phyloP scores from a whole-genome alignment of 306 rosid species.

The Medicago lupulina region DNA sequence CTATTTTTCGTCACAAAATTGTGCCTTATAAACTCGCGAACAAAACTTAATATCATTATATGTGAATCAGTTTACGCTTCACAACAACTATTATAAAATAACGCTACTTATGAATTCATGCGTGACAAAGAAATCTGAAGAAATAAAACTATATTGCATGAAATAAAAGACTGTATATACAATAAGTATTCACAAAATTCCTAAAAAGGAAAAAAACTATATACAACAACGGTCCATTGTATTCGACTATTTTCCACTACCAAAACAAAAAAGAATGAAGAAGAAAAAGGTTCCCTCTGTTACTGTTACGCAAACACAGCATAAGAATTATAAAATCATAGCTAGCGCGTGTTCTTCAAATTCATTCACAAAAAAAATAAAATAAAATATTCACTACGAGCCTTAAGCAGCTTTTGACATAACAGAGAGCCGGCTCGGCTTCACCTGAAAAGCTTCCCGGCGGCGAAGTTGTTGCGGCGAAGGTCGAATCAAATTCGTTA shows the following conservation, averaged over 20 bases:
- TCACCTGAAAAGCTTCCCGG: constrained; percentile 62
- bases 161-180: neutral
- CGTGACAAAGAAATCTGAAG: neutral
- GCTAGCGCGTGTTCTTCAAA: constrained; percentile 14
- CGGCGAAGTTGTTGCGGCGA: constrained; percentile 62
- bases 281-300: neutral
- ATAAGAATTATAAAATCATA: neutral
- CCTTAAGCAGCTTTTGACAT: constrained; percentile 51
- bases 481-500: constrained; percentile 58
- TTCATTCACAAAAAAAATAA: neutral
- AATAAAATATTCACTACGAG: neutral
- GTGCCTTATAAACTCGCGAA: too few species aligned
- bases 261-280: neutral
- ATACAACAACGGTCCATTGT: neutral
- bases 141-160: neutral
- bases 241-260: neutral
- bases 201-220: too few species aligned
- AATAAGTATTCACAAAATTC: too few species aligned
- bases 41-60: too few species aligned
- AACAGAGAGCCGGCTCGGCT: constrained; percentile 60
- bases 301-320: neutral
- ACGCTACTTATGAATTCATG: neutral
- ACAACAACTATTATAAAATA: too few species aligned
- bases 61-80: too few species aligned
- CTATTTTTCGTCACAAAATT: too few species aligned